These are phyloP conservation scores for Penicillium freii DNA, from an alignment of 2,329 filamentous ascomycete genomes.

Conservation along the genomic window DNA sequence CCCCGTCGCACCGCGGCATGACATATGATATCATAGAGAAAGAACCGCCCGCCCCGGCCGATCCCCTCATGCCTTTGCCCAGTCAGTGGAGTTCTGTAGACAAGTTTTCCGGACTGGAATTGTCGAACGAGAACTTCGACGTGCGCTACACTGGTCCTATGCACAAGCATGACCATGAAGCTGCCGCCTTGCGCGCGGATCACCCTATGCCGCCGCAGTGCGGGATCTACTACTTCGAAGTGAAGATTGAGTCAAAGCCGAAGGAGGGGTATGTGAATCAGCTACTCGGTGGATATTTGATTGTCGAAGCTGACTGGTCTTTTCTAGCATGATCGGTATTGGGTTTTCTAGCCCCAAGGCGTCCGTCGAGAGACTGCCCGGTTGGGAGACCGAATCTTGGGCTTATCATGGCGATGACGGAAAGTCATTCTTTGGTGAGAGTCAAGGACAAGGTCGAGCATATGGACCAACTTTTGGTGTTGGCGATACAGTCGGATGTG, in stretches of 20 bases:
- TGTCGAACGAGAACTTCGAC: constrained; percentile 70
- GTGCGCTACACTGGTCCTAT: constrained; percentile 60
- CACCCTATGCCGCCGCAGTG: constrained; percentile 83
- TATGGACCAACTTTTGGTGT: constrained; percentile 62
- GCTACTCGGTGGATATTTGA: neutral
- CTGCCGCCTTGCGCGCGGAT: constrained; percentile 77
- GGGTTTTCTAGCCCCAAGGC: constrained; percentile 62
- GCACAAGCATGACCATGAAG: constrained; percentile 68
- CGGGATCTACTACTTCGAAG: constrained; percentile 92
- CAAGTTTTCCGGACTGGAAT: constrained; percentile 69
- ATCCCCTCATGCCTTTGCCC: constrained; percentile 68
- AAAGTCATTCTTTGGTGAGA: constrained; percentile 59
- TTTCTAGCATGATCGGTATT: constrained; percentile 48
- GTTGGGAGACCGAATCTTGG: constrained; percentile 66
- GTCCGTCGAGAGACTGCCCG: constrained; percentile 59
- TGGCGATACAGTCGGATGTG: constrained; percentile 62
- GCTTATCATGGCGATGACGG: constrained; percentile 68
- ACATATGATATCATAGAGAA: constrained; percentile 83
- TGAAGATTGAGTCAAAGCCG: constrained; percentile 63
- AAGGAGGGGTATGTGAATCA: constrained; percentile 60
- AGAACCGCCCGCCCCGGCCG: constrained; percentile 57
- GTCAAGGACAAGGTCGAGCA: constrained; percentile 52
- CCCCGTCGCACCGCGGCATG: constrained; percentile 70
- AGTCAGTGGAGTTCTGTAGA: constrained; percentile 79
- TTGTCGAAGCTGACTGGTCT: constrained; percentile 9